Conservation (phyloP, 2,329 filamentous ascomycete genomes). For the Epichloe hybrida region DNA sequence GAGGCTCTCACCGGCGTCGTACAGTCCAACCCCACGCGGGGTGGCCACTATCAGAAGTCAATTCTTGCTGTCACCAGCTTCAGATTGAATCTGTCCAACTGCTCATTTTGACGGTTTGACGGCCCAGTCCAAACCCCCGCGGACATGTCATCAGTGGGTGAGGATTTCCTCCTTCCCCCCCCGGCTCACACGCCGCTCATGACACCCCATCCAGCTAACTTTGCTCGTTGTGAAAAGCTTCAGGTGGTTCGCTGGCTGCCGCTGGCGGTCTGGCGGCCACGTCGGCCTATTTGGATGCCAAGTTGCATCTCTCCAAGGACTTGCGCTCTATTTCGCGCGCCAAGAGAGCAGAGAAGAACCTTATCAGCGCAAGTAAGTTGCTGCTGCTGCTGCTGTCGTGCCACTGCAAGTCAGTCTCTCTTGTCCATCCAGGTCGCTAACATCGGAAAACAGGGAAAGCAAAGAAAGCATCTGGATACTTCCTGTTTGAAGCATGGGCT, state of each 20-base stretch:
- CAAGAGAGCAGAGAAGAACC: neutral
- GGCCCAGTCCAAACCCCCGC: too few relatives aligned
- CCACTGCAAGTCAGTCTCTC: too few relatives aligned
- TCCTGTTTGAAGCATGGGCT: constrained; percentile 1
- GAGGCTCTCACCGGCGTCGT: too few relatives aligned
- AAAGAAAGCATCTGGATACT: constrained; percentile 4
- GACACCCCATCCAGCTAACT: neutral
- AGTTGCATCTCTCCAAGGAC: constrained; percentile 4
- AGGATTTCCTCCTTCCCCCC: too few relatives aligned
- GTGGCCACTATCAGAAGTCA: too few relatives aligned
- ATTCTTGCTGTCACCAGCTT: too few relatives aligned
- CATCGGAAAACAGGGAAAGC: neutral
- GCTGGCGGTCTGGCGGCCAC: constrained; percentile 1
- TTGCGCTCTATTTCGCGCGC: neutral
- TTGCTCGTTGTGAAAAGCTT: neutral
- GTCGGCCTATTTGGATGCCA: constrained; percentile 5
- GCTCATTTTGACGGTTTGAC: too few relatives aligned
- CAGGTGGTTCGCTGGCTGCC: constrained; percentile 1
- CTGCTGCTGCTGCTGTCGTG: neutral
- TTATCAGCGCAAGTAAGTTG: neutral
- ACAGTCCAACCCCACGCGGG: too few relatives aligned
- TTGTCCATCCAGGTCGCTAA: neutral
- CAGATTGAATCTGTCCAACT: too few relatives aligned
- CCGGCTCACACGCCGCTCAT: too few relatives aligned
- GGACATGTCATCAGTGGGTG: too few relatives aligned